These are phyloP conservation scores for Boletus sp. DNA, from an alignment of 768 basidiomycete species.

Conservation along the genomic window DNA sequence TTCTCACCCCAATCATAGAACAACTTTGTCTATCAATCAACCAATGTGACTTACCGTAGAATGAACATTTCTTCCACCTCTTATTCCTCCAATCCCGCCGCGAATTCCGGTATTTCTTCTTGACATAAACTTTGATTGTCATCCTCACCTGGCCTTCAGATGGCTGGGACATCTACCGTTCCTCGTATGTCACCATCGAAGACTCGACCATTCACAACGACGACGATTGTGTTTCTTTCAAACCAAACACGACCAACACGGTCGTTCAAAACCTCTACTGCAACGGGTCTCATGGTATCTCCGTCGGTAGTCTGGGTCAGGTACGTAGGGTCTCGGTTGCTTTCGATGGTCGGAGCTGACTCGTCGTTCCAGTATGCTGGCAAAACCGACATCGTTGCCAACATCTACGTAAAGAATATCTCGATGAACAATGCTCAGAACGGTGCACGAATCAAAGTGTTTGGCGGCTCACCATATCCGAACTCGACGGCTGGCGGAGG, in stretches of 20 bases:
- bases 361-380: slow-evolving; percentile 32
- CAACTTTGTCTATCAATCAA: slow-evolving; percentile 43
- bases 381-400: slow-evolving; percentile 43
- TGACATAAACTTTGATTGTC: neutral
- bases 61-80: slow-evolving; percentile 38
- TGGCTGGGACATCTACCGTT: slow-evolving; percentile 52
- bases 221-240: slow-evolving; percentile 38
- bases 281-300: slow-evolving; percentile 41
- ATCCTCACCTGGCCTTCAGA: slow-evolving; percentile 22
- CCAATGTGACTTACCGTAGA: slow-evolving; percentile 39
- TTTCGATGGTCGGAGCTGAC: neutral
- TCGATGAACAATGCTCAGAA: slow-evolving; percentile 47
- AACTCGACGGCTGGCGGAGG: slow-evolving; percentile 42
- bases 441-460: slow-evolving; percentile 52
- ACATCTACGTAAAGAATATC: slow-evolving; percentile 42
- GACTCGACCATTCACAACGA: slow-evolving; percentile 41
- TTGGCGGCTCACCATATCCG: slow-evolving; percentile 42
- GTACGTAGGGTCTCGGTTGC: neutral
- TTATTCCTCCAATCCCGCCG: slow-evolving; percentile 32
- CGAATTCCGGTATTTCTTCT: slow-evolving; percentile 33
- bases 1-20: slow-evolving; percentile 16
- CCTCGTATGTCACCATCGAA: slow-evolving; percentile 32
- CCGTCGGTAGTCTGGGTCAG: slow-evolving; percentile 50
- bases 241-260: slow-evolving; percentile 38
- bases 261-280: slow-evolving; percentile 42